A percentile compares a stretch with the other conserved stretches of the same genome.
phyloP scores from a whole-genome alignment of 1,139 yeast species.

The Dujonia santamariae region DNA sequence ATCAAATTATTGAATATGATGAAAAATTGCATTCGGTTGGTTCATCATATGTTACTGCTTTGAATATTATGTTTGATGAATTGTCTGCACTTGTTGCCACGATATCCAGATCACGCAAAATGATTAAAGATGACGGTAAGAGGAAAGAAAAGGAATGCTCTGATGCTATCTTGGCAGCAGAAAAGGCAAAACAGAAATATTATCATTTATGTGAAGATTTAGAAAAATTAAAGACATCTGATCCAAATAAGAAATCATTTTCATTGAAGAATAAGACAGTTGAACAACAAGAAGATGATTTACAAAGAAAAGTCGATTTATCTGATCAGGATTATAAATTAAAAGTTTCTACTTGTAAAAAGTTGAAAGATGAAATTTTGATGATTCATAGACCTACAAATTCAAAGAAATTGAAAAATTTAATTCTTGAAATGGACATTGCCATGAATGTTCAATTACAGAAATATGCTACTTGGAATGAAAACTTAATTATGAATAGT shows the following conservation, averaged over 20 bases:
- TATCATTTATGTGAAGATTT: constrained; percentile 80
- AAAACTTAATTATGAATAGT: constrained; percentile 75
- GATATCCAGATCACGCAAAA: constrained; percentile 68
- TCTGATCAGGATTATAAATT: constrained; percentile 86
- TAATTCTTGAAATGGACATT: constrained; percentile 81
- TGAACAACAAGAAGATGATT: constrained; percentile 90
- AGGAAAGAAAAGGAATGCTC: constrained; percentile 78
- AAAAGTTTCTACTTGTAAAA: constrained; percentile 70
- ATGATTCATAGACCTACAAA: constrained; percentile 75
- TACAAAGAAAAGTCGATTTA: constrained; percentile 71
- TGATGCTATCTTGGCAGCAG: constrained; percentile 81
- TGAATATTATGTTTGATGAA: constrained; percentile 85
- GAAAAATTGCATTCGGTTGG: constrained; percentile 75
- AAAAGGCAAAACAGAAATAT: constrained; percentile 83
- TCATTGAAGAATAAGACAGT: constrained; percentile 75
- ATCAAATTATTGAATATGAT: constrained; percentile 70
- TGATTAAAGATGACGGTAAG: constrained; percentile 76
- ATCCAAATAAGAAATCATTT: constrained; percentile 80
- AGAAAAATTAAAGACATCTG: constrained; percentile 76
- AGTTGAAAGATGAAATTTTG: constrained; percentile 70
- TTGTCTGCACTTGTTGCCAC: constrained; percentile 68
- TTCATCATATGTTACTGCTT: constrained; percentile 70
- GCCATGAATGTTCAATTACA: constrained; percentile 86
- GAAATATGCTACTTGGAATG: constrained; percentile 84
- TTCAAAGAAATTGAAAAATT: constrained; percentile 68